Evolutionary conservation across 2,329 filamentous ascomycete species (phyloP).

Genomic region (Penicillium rolfsii): DNA sequence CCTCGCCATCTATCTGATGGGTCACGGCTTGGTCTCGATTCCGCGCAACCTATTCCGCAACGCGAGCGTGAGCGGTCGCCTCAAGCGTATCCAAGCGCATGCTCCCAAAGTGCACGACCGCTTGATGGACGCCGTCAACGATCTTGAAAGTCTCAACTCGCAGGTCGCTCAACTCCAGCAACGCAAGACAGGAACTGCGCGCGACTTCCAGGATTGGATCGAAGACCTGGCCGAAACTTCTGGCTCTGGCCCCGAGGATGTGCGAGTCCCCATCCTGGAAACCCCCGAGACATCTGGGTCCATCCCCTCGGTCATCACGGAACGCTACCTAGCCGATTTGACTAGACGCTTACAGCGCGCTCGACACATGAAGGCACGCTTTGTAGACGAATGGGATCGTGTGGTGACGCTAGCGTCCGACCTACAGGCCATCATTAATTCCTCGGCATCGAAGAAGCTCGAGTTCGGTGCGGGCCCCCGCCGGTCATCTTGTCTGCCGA

Average conservation of each 20-base stretch:
- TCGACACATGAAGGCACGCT: slow-evolving; percentile 79
- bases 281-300: slow-evolving; percentile 34
- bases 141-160: slow-evolving; percentile 77
- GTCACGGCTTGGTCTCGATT: slow-evolving; percentile 90
- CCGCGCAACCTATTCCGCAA: slow-evolving; percentile 79
- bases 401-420: slow-evolving; percentile 74
- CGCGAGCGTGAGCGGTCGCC: slow-evolving; percentile 72
- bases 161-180: slow-evolving; percentile 79
- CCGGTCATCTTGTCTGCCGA: slow-evolving; percentile 58
- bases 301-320: slow-evolving; percentile 83
- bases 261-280: slow-evolving; percentile 46
- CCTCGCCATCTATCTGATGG: slow-evolving; percentile 95
- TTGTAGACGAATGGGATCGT: slow-evolving; percentile 81
- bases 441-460: slow-evolving; percentile 76
- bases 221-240: slow-evolving; percentile 78
- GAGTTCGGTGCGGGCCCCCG: slow-evolving; percentile 68
- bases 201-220: slow-evolving; percentile 87
- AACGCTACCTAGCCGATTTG: slow-evolving; percentile 88
- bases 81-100: slow-evolving; percentile 74
- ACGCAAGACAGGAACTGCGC: slow-evolving; percentile 76
- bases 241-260: slow-evolving; percentile 69
- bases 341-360: slow-evolving; percentile 81
- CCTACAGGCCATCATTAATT: slow-evolving; percentile 81
- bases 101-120: slow-evolving; percentile 85
- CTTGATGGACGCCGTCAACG: slow-evolving; percentile 79